These are phyloP conservation scores for Aspergillus melleus DNA, from an alignment of 2,329 filamentous ascomycete species.

Conservation along the genomic window DNA sequence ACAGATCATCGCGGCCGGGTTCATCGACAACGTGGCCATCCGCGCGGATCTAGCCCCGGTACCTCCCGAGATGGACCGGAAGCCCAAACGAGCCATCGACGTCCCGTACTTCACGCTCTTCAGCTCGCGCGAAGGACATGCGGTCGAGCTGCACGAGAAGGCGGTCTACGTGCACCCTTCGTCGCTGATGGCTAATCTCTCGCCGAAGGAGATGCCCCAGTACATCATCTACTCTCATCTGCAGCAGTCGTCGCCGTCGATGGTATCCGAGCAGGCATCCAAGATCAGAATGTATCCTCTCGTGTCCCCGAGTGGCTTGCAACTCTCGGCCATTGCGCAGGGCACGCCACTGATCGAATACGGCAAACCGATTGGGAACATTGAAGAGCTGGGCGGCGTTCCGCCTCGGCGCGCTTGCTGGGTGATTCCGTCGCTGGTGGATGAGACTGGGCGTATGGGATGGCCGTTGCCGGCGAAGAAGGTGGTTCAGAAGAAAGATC, in stretches of 20 bases:
- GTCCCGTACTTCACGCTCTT: conserved; percentile 88
- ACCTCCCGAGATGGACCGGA: conserved; percentile 65
- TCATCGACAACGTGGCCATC: conserved; percentile 92
- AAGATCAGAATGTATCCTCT: conserved; percentile 88
- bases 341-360: conserved; percentile 81
- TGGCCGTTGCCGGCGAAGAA: conserved; percentile 87
- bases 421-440: conserved; percentile 76
- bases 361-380: conserved; percentile 89
- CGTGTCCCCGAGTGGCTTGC: conserved; percentile 72
- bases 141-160: conserved; percentile 54
- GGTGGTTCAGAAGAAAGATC: conserved; percentile 74
- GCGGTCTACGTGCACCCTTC: conserved; percentile 86
- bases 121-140: conserved; percentile 56
- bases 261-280: conserved; percentile 57
- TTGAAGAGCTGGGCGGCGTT: conserved; percentile 51
- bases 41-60: conserved; percentile 80
- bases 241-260: conserved; percentile 63
- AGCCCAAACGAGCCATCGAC: conserved; percentile 82
- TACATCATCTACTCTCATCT: conserved; percentile 88
- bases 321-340: conserved; percentile 76
- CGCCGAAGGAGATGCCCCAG: conserved; percentile 72
- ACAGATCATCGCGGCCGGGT: conserved; percentile 87
- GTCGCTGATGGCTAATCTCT: conserved; percentile 72
- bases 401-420: conserved; percentile 69
- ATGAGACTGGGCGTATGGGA: conserved; percentile 65